Percentiles rank a stretch among this genome's conserved stretches.
Evolutionary conservation across 176 grass and related monocot species (phyloP).

Genomic region (Saccharum spontaneum): DNA sequence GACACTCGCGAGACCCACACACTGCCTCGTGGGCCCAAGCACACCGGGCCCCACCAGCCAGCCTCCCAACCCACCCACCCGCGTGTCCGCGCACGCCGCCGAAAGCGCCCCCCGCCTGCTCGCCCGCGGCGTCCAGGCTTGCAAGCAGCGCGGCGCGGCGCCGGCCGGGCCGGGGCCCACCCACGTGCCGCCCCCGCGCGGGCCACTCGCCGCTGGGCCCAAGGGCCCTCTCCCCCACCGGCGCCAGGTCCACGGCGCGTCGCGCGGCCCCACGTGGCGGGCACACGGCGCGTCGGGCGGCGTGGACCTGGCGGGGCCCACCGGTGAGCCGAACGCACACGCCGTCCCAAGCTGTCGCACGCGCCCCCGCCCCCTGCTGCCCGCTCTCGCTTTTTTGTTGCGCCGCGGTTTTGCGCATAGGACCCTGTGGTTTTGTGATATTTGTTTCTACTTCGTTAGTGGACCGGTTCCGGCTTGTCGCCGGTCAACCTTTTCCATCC

Average conservation of each 20-base stretch:
- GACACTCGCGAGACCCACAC: accelerated
- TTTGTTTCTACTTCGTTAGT: neutral
- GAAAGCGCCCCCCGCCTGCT: neutral
- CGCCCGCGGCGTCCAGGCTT: conserved; percentile 7
- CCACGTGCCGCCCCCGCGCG: neutral
- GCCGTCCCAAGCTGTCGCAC: conserved; percentile 35
- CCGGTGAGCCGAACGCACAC: conserved; percentile 13
- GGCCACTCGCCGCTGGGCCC: neutral
- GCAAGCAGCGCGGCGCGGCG: neutral
- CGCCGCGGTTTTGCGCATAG: neutral
- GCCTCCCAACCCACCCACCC: neutral
- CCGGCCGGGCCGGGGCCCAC: neutral
- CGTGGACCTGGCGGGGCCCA: conserved; percentile 32
- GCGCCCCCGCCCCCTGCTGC: neutral
- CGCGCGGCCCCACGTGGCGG: neutral
- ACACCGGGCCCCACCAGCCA: accelerated
- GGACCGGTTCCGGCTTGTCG: neutral
- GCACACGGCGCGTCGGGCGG: neutral
- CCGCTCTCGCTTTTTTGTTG: neutral
- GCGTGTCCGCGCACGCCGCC: neutral
- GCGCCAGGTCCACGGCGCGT: neutral
- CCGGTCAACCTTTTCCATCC: neutral
- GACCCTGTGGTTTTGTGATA: neutral
- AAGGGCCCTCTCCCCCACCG: no score
- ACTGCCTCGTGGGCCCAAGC: neutral